These are phyloP conservation scores for Penicillium flavigenum DNA, from an alignment of 495 filamentous ascomycete genomes.

Conservation along the genomic window DNA sequence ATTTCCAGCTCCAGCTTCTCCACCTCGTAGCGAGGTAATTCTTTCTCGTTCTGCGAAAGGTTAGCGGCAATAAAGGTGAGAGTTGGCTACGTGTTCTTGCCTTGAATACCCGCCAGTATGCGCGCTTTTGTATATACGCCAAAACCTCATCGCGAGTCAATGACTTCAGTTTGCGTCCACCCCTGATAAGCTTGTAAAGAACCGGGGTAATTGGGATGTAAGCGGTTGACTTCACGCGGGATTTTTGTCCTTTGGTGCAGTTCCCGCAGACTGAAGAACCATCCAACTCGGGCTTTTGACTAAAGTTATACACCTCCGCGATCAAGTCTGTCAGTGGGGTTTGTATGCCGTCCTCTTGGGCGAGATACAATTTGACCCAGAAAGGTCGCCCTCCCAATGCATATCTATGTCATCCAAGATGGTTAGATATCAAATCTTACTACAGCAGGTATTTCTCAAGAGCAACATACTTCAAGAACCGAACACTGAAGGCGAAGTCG, in stretches of 20 bases:
- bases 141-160: conserved; percentile 10
- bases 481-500: conserved; percentile 15
- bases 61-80: neutral
- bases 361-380: conserved; percentile 12
- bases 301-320: conserved; percentile 17
- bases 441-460: neutral
- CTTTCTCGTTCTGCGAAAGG: conserved; percentile 4
- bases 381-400: conserved; percentile 16
- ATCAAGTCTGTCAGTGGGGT: conserved; percentile 8
- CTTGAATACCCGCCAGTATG: conserved; percentile 17
- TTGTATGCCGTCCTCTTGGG: conserved; percentile 10
- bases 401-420: neutral
- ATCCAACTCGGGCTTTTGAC: conserved; percentile 9
- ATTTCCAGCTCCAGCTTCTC: conserved; percentile 14
- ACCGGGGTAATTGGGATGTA: conserved; percentile 12
- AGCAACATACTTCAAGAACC: conserved; percentile 6
- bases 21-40: conserved; percentile 10
- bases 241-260: conserved; percentile 5
- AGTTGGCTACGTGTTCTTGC: neutral
- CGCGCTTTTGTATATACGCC: conserved; percentile 1
- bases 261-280: conserved; percentile 6
- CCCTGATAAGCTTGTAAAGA: conserved; percentile 7
- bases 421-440: neutral
- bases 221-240: conserved; percentile 5
- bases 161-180: neutral